These are phyloP conservation scores for Asterophora parasitica DNA, from an alignment of 768 basidiomycete genomes.

Conservation along the genomic window DNA sequence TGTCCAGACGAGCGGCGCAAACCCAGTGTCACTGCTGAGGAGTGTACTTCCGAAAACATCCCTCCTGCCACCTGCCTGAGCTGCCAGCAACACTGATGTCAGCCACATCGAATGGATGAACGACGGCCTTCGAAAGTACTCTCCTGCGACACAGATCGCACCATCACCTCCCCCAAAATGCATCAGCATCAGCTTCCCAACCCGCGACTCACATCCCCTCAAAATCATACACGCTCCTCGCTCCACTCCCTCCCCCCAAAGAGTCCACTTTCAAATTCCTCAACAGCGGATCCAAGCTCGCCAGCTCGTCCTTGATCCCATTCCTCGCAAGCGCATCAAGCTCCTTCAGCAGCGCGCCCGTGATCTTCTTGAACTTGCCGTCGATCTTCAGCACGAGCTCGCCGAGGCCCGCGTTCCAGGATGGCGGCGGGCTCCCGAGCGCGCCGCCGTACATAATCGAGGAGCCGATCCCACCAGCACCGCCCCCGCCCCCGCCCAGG, in stretches of 20 bases:
- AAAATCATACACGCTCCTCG: constrained; percentile 10
- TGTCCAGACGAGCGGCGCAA: too few species aligned
- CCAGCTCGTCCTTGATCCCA: constrained; percentile 77
- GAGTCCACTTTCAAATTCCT: constrained; percentile 60
- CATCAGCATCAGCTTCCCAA: too few species aligned
- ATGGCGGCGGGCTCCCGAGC: constrained; percentile 41
- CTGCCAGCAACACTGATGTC: too few species aligned
- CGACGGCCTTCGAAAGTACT: too few species aligned
- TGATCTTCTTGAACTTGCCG: constrained; percentile 87
- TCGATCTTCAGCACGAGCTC: constrained; percentile 82
- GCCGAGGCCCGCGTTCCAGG: constrained; percentile 57
- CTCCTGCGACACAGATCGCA: too few species aligned
- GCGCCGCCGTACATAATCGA: constrained; percentile 25
- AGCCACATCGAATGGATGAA: too few species aligned
- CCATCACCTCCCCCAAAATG: too few species aligned
- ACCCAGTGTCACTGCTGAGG: too few species aligned
- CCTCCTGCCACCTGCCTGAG: too few species aligned
- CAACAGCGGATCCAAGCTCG: constrained; percentile 74
- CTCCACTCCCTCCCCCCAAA: constrained; percentile 4
- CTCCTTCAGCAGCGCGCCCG: constrained; percentile 73
- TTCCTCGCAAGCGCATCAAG: constrained; percentile 78
- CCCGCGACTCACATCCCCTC: constrained; percentile 8
- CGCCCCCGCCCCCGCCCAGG: constrained; percentile 15
- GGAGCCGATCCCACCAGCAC: constrained; percentile 12
- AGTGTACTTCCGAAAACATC: too few species aligned